Base-by-base conservation (phyloP, 257 asterid species). In the Fraxinus cuspidata region DNA sequence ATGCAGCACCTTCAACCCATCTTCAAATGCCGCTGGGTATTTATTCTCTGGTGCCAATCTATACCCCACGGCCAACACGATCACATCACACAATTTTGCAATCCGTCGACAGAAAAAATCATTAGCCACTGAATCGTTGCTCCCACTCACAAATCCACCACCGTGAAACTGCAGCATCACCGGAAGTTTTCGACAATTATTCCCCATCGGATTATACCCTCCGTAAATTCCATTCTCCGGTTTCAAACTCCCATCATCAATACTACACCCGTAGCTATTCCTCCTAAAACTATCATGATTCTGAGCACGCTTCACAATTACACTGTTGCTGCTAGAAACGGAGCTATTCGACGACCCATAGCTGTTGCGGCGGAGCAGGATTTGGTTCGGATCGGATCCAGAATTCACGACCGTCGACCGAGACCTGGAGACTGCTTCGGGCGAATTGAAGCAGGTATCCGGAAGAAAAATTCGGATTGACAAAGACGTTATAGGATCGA, bases 81-180 rank as follows among this genome's bases (percentile, higher is more conserved):
- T 94, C 64, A 92, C 98, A 78, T 94, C 98, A 63, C 97, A 92
- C 3, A 90, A 81, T 73, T 90, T 92, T 9, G 88, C 98, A 70
- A 94, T 85, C 77, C 97, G 79, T 83, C 98, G 76, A 80, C 98
- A 94, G 75, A 92, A 94, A 72, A 81, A 85, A 87, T 94, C 98
- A 83, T 90, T 94, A 4, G 93, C 92, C 47, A 80, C 91, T 4
- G 97, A 90, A 75, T 90, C 98, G 78, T 88, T 94, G 82, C 96
- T 90, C 75, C 97, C 97, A 28, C 93, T 85, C 34, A 94, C 96
- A 81, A 92, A 94, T 23, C 97, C 98, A n/a, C 98, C 97, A 11
- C 98, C 97, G 19, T 92, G 98, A 76, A 94, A 89, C 86, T 94
- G 97, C 86, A 94, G 79, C 91, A 92, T 85, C 74, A 90, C 93